These are phyloP conservation scores for Zanthoxylum bungeanum DNA, from an alignment of 345 rosid species.

Conservation along the genomic window DNA sequence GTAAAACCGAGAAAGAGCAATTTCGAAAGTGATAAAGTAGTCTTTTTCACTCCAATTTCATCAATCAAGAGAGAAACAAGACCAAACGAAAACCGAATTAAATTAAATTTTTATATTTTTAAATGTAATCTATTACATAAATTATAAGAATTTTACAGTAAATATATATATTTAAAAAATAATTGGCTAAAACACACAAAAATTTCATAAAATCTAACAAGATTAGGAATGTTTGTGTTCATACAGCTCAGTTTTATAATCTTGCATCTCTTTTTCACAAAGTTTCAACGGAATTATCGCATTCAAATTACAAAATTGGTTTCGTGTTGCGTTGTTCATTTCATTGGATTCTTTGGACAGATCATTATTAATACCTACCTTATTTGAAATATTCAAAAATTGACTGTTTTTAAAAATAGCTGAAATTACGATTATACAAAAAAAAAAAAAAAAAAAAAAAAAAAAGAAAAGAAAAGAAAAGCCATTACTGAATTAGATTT, in stretches of 20 bases:
- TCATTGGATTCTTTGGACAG: neutral
- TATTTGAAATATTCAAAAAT: neutral
- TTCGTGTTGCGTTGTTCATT: neutral
- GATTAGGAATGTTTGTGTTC: no score
- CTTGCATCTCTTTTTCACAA: neutral
- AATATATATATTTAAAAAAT: no score
- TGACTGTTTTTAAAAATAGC: neutral
- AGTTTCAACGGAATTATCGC: neutral
- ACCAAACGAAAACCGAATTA: neutral
- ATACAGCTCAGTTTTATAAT: neutral
- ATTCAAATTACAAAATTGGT: neutral
- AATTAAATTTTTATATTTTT: no score
- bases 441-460: no score
- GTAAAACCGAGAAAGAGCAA: neutral
- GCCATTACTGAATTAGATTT: no score
- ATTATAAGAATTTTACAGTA: no score
- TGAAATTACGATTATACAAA: neutral
- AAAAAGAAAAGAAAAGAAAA: no score
- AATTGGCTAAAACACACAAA: neutral
- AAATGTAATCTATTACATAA: no score
- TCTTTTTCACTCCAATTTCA: neutral
- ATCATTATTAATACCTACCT: neutral
- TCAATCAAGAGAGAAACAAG: neutral
- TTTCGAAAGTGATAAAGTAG: neutral
- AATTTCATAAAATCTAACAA: neutral